Evolutionary conservation across 495 filamentous ascomycete genomes (phyloP).

Genomic region (Penicillium paxilli): DNA sequence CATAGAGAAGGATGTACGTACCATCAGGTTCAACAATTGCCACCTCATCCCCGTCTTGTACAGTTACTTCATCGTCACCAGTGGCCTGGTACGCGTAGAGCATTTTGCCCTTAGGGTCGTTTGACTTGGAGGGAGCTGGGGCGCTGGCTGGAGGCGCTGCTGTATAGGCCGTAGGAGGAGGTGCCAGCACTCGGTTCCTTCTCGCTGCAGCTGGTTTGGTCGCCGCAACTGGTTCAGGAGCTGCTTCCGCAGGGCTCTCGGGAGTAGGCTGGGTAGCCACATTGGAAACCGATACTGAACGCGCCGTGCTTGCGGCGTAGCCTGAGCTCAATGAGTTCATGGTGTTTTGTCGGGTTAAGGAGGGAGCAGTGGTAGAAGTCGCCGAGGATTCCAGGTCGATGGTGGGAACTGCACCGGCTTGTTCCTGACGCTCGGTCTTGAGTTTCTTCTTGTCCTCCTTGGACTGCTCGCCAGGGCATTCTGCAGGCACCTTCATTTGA

Average conservation of each 20-base stretch:
- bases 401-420: slow-evolving; percentile 60
- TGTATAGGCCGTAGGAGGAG: slow-evolving; percentile 79
- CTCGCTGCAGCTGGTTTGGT: slow-evolving; percentile 45
- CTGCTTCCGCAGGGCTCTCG: slow-evolving; percentile 34
- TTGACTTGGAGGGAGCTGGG: slow-evolving; percentile 23
- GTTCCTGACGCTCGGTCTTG: slow-evolving; percentile 77
- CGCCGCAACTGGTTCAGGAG: slow-evolving; percentile 27
- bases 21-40: slow-evolving; percentile 84
- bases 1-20: slow-evolving; percentile 42
- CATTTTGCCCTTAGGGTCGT: slow-evolving; percentile 80
- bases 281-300: slow-evolving; percentile 70
- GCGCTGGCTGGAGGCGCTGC: slow-evolving; percentile 56
- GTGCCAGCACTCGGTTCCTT: slow-evolving; percentile 76
- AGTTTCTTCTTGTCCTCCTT: slow-evolving; percentile 95
- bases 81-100: slow-evolving; percentile 79
- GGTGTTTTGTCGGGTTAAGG: slow-evolving; percentile 78
- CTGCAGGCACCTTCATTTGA: slow-evolving; percentile 95
- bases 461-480: slow-evolving; percentile 88
- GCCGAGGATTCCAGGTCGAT: slow-evolving; percentile 39
- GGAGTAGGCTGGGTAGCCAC: slow-evolving; percentile 42
- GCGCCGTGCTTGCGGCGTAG: slow-evolving; percentile 75
- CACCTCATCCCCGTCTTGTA: slow-evolving; percentile 75
- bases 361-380: slow-evolving; percentile 39
- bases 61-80: slow-evolving; percentile 76
- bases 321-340: slow-evolving; percentile 92